A percentile compares a stretch with the other conserved stretches of the same genome.
These are phyloP conservation scores for Boletus sp. DNA, from an alignment of 768 basidiomycete species.

Conservation along the genomic window DNA sequence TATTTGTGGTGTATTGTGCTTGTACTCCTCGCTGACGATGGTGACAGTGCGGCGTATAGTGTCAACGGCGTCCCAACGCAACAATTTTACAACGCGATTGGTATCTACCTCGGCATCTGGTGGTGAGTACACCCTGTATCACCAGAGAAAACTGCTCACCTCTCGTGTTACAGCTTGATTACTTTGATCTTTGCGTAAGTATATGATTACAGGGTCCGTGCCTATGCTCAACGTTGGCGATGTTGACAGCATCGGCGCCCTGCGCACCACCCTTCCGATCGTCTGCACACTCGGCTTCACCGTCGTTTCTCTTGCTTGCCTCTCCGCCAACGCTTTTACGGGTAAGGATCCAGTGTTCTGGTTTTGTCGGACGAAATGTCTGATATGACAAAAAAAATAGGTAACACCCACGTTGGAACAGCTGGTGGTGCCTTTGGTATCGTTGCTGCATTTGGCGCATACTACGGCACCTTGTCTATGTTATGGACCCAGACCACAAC, in stretches of 20 bases:
- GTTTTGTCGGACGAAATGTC: background rate
- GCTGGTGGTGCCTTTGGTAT: slow-evolving; percentile 27
- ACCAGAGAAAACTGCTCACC: background rate
- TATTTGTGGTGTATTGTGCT: background rate
- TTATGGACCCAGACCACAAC: slow-evolving; percentile 32
- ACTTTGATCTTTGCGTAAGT: slow-evolving; percentile 26
- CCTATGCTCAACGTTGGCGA: background rate
- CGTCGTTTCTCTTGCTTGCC: slow-evolving; percentile 22
- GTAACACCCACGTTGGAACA: slow-evolving; percentile 23
- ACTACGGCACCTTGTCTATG: slow-evolving; percentile 25
- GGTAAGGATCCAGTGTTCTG: slow-evolving; percentile 11
- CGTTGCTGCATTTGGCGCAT: slow-evolving; percentile 27
- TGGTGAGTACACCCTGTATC: slow-evolving; percentile 8
- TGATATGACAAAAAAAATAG: slow-evolving; percentile 5
- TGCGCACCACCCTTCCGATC: slow-evolving; percentile 27
- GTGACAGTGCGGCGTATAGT: slow-evolving; percentile 22
- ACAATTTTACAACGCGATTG: slow-evolving; percentile 25
- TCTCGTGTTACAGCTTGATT: slow-evolving; percentile 14
- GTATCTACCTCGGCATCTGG: slow-evolving; percentile 29
- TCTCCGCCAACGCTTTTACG: slow-evolving; percentile 26
- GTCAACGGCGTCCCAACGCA: slow-evolving; percentile 21
- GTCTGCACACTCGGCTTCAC: slow-evolving; percentile 20
- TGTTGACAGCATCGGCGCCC: slow-evolving; percentile 20
- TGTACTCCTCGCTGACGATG: background rate
- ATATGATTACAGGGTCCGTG: background rate